Evolutionary conservation across 768 basidiomycete species (phyloP).

Genomic region (Strobilomyces confusus): DNA sequence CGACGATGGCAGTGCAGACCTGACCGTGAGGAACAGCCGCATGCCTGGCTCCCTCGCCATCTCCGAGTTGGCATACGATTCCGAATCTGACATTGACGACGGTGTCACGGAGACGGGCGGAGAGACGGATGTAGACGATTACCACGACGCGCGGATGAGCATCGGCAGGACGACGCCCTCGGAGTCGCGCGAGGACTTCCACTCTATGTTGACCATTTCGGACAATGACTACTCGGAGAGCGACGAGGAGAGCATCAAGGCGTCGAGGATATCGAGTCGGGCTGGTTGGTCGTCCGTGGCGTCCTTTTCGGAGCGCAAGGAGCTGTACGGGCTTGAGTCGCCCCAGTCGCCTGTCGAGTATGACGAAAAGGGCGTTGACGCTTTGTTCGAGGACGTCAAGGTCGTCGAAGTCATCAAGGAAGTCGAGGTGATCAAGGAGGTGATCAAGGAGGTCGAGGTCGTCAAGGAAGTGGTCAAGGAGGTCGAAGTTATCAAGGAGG

Average conservation of each 20-base stretch:
- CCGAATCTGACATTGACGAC: slow-evolving; percentile 42
- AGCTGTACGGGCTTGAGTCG: slow-evolving; percentile 1
- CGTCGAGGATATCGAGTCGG: slow-evolving; percentile 44
- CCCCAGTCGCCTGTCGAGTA: slow-evolving; percentile 38
- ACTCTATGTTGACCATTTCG: slow-evolving; percentile 66
- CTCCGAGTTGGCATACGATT: slow-evolving; percentile 36
- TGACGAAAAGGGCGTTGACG: slow-evolving; percentile 44
- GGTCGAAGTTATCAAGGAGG: slow-evolving; percentile 35
- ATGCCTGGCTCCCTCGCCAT: slow-evolving; percentile 23
- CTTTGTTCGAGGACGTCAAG: slow-evolving; percentile 28
- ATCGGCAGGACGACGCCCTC: slow-evolving; percentile 59
- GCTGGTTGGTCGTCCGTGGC: slow-evolving; percentile 22
- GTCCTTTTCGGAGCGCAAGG: slow-evolving; percentile 19
- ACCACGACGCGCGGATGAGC: slow-evolving; percentile 72
- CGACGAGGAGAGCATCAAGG: slow-evolving; percentile 73
- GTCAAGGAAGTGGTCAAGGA: slow-evolving; percentile 29
- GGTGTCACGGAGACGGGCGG: slow-evolving; percentile 57
- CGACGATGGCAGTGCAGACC: slow-evolving; percentile 36
- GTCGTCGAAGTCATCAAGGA: slow-evolving; percentile 31
- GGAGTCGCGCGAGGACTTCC: slow-evolving; percentile 68
- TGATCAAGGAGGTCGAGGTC: slow-evolving; percentile 25
- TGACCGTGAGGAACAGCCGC: slow-evolving; percentile 30
- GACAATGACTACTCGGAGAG: slow-evolving; percentile 63
- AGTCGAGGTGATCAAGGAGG: slow-evolving; percentile 28
- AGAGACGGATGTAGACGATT: slow-evolving; percentile 66